Evolutionary conservation across 2,329 filamentous ascomycete species (phyloP), one percentile per base, ranked within the genome.

Genomic region (Fusarium lyarnte): DNA sequence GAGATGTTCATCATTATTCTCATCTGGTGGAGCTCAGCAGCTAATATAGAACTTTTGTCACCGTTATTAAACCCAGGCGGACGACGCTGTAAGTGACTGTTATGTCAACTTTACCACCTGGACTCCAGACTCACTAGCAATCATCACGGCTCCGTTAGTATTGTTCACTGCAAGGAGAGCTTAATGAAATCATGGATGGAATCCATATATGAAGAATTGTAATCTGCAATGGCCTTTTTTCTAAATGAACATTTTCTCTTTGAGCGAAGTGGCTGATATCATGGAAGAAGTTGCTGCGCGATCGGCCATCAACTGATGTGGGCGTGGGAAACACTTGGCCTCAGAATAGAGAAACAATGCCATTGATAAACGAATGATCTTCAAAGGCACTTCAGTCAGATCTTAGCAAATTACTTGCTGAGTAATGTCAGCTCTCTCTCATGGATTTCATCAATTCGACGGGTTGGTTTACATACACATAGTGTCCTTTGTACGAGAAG

Each of bases 241-340:
- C 0, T 10, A 3, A 19, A 0, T 12, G 5, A 33, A 7, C 0
- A 10, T 16, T 6, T 49, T 49, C 16, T 33, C 2, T 19, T 19
- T 5, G 16, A 9, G 29, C 6, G 46, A 33, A 23, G 16, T 33
- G 6, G 16, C n/a, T 51, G 27, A 4, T 47, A n/a, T 31, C 7
- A n/a, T 31, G 16, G 6, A 2, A 23, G 16, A 33, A 10, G 45
- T 33, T 33, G 13, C 31, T 33, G 31, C 31, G 0, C 10, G 29
- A n/a, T 8, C n/a, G 7, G 19, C 46, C n/a, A 5, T 19, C 46
- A 33, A 33, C 21, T 19, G 46, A 13, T 2, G 23, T 19, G 6
- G 12, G 2, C 25, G 8, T 17, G 16, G 29, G 16, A 51, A n/a
- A 5, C 6, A 16, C 4, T 2, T 11, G 8, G n/a, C 12, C 12